A percentile compares a stretch with the other conserved stretches of the same genome.
phyloP scores from a whole-genome alignment of 371 early-diverging fungal species.

The Rhizopus microsporus region DNA sequence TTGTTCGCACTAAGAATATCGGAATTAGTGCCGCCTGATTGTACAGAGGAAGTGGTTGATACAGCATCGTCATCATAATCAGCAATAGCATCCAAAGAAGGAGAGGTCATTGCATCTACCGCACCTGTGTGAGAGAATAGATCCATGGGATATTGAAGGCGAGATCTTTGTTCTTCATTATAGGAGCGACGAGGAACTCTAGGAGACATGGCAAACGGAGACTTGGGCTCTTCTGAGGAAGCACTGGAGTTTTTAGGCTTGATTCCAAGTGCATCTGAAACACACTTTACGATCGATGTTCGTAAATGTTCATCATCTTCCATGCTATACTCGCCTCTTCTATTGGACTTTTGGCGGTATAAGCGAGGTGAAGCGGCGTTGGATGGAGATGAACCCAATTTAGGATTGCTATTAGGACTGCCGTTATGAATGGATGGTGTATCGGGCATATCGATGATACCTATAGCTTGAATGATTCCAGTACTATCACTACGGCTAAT shows the following conservation, averaged over 20 bases:
- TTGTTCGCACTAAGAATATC: constrained; percentile 19
- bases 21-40: constrained; percentile 26
- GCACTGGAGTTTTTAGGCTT: constrained; percentile 2
- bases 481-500: constrained; percentile 33
- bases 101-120: constrained; percentile 36
- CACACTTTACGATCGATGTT: constrained; percentile 66
- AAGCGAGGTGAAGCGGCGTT: constrained; percentile 9
- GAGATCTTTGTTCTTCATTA: neutral
- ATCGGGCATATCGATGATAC: constrained; percentile 37
- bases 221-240: neutral
- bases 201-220: constrained; percentile 14
- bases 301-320: constrained; percentile 66
- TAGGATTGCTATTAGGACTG: constrained; percentile 4
- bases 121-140: constrained; percentile 48
- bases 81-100: constrained; percentile 35
- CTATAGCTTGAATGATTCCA: constrained; percentile 42
- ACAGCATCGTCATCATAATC: constrained; percentile 35
- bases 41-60: constrained; percentile 51
- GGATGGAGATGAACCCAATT: neutral
- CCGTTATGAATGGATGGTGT: constrained; percentile 30
- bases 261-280: constrained; percentile 49
- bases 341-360: constrained; percentile 20
- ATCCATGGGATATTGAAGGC: constrained; percentile 36
- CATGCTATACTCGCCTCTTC: constrained; percentile 51
- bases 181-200: constrained; percentile 14